Evolutionary conservation across 139 green algal genomes (phyloP), one percentile per base, ranked within the genome.

Genomic region (Chlamydomonas sp.): DNA sequence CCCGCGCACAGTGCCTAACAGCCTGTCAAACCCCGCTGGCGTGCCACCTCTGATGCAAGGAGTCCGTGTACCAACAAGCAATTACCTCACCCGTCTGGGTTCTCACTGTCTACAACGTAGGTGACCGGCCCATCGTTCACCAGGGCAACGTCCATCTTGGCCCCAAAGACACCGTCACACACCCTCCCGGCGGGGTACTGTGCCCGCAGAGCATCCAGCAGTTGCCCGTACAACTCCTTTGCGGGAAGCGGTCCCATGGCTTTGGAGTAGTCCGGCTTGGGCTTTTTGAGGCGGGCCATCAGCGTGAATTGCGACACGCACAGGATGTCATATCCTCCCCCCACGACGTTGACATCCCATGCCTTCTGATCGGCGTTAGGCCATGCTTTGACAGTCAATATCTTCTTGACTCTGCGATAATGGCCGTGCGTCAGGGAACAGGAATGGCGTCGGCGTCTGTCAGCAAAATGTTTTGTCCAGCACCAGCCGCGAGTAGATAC

Each of bases 41-140:
- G 31, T 49, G 31, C 31, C 31, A 49, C 31, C 31, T 49, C 31
- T 49, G 31, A 49, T 49, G 31, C 31, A 49, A 49, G 31, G 31
- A 49, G 31, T 49, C 31, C 31, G 31, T 49, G 31, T 49, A 49
- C 31, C 31, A 49, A 49, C 31, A 49, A 49, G 31, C 31, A 49
- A 49, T 49, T 49, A 49, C 31, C 31, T 80, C 62, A 83, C 0
- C 62, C 84, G 49, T 84, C 79, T 1, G 63, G 75, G 75, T 88
- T 75, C 1, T 62, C 12, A 58, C 74, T 86, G 64, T 92, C 89
- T 0, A 92, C 0, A 4, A 91, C 20, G 71, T 85, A 91, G 5
- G 90, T 93, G 4, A 93, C 90, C 2, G 90, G 90, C 16, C 90
- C 90, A 69, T 93, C 90, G 66, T 93, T 93, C 12, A 90, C 78